phyloP scores from a whole-genome alignment of 1,284 basidiomycete species.

The Irpex sp. region DNA sequence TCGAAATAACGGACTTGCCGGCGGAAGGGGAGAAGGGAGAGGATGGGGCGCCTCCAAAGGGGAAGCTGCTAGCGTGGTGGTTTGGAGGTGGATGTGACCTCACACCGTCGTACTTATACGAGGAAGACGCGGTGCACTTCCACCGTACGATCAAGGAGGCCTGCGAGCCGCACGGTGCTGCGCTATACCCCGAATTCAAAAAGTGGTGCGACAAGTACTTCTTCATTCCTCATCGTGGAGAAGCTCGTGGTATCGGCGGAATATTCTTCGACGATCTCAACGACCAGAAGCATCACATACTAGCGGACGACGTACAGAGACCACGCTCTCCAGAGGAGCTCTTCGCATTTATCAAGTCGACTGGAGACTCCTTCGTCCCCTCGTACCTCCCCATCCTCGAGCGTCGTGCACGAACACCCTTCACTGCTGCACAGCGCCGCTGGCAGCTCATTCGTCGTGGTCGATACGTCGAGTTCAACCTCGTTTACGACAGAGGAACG shows the following conservation, averaged over 20 bases:
- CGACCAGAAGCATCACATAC: slow-evolving; percentile 49
- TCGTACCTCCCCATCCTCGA: slow-evolving; percentile 83
- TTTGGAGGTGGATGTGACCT: slow-evolving; percentile 97
- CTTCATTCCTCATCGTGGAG: slow-evolving; percentile 86
- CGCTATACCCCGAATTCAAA: slow-evolving; percentile 82
- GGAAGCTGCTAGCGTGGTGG: slow-evolving; percentile 87
- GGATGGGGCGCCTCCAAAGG: slow-evolving; percentile 15
- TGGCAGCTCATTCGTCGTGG: slow-evolving; percentile 91
- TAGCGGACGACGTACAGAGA: slow-evolving; percentile 45
- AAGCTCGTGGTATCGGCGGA: slow-evolving; percentile 89
- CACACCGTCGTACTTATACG: slow-evolving; percentile 90
- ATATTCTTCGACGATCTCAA: slow-evolving; percentile 95
- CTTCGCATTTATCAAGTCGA: slow-evolving; percentile 67
- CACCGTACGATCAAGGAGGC: slow-evolving; percentile 76
- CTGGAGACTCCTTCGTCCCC: slow-evolving; percentile 79
- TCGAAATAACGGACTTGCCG: slow-evolving; percentile 62
- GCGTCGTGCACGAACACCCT: slow-evolving; percentile 47
- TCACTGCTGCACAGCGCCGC: slow-evolving; percentile 63
- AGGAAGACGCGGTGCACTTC: slow-evolving; percentile 85
- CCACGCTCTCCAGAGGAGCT: slow-evolving; percentile 59
- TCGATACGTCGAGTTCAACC: slow-evolving; percentile 92
- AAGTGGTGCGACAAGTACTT: slow-evolving; percentile 99
- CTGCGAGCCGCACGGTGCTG: slow-evolving; percentile 68
- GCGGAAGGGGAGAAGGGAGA: slow-evolving; percentile 33
- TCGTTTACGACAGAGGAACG: slow-evolving; percentile 83